These are phyloP conservation scores for Vaccinium myrtillus DNA, from an alignment of 148 eudicot species.

Conservation along the genomic window DNA sequence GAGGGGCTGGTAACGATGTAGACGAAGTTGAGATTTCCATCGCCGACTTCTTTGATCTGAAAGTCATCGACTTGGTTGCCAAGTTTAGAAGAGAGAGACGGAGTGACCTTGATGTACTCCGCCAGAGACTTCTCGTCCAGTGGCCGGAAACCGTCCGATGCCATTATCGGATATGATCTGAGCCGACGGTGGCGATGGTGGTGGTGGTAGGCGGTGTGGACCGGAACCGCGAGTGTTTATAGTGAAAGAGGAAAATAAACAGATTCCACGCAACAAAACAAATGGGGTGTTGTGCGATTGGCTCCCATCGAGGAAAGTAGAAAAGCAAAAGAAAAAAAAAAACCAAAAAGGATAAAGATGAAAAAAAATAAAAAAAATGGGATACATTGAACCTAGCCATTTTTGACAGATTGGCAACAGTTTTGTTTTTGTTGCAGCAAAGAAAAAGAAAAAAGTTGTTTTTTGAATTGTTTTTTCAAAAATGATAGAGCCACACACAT, in stretches of 20 bases:
- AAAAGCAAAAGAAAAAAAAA: background rate
- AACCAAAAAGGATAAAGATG: background rate
- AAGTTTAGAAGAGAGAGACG: slow-evolving; percentile 55
- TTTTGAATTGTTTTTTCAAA: no score
- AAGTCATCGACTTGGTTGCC: slow-evolving; percentile 46
- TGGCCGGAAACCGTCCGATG: slow-evolving; percentile 47
- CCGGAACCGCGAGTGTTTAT: background rate
- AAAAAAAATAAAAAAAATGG: background rate
- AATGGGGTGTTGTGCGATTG: background rate
- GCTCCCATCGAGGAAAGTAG: background rate
- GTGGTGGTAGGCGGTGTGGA: slow-evolving; percentile 12
- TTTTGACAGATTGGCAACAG: background rate
- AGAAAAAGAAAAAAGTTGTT: no score
- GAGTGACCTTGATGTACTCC: slow-evolving; percentile 76
- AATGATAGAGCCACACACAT: no score
- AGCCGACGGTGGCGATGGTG: background rate
- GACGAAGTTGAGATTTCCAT: slow-evolving; percentile 94
- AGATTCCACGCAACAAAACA: background rate
- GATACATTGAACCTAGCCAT: slow-evolving; percentile 10
- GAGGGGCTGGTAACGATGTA: slow-evolving; percentile 55
- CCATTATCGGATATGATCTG: slow-evolving; percentile 25
- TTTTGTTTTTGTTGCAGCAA: no score
- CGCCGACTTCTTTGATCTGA: slow-evolving; percentile 82
- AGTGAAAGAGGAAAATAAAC: background rate
- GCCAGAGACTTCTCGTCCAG: slow-evolving; percentile 64